These are phyloP conservation scores for Globisporangium nunn DNA, from an alignment of 352 stramenopile genomes.

Conservation along the genomic window DNA sequence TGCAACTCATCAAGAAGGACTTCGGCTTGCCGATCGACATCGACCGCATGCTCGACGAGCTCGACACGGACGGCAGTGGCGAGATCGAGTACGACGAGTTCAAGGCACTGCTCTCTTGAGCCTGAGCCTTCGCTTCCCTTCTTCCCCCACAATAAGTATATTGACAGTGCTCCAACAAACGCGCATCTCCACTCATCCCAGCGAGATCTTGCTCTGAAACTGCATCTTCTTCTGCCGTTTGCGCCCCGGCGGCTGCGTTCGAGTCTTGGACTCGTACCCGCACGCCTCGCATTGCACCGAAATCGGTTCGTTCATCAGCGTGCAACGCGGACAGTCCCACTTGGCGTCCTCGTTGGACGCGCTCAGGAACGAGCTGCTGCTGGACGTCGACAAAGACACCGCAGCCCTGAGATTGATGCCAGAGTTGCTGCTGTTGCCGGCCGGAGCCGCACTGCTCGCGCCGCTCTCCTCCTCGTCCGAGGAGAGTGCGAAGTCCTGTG, in stretches of 20 bases:
- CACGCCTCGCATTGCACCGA: constrained; percentile 57
- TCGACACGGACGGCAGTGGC: constrained; percentile 91
- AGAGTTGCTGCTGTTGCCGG: constrained; percentile 5
- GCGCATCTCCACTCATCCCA: constrained; percentile 7
- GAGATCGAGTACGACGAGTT: constrained; percentile 97
- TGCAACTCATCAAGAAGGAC: constrained; percentile 95
- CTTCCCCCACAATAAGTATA: constrained; percentile 17
- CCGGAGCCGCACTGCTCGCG: background rate
- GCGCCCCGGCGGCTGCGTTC: constrained; percentile 20
- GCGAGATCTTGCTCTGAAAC: constrained; percentile 76
- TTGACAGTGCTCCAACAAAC: constrained; percentile 5
- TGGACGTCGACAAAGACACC: background rate
- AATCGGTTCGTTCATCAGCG: constrained; percentile 62
- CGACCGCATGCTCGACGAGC: constrained; percentile 93
- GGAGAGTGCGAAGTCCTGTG: constrained; percentile 27
- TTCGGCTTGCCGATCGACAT: constrained; percentile 95
- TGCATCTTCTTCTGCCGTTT: constrained; percentile 70
- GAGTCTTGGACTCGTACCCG: constrained; percentile 35
- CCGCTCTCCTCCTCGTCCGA: constrained; percentile 20
- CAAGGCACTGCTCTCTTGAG: constrained; percentile 84
- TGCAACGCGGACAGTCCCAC: constrained; percentile 75
- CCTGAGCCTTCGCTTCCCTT: constrained; percentile 8
- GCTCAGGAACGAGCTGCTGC: constrained; percentile 1
- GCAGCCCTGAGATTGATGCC: background rate
- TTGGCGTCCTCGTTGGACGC: constrained; percentile 18